Evolutionary conservation across 208 protist genomes (phyloP).

Genomic region (Crithidia sp.): DNA sequence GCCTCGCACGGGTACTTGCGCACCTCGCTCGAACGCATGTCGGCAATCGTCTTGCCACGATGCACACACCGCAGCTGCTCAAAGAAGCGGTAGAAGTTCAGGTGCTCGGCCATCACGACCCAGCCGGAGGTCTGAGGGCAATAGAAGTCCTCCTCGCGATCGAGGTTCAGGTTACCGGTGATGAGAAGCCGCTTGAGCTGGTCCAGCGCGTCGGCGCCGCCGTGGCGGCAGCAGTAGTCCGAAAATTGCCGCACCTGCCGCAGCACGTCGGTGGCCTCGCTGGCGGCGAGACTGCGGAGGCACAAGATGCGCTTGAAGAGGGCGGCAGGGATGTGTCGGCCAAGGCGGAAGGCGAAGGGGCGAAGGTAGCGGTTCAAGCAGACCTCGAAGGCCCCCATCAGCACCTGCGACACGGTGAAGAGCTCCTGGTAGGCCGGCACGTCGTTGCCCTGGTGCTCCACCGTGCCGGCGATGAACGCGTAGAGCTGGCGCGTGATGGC

Average conservation of each 20-base stretch:
- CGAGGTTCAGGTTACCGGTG: conserved; percentile 86
- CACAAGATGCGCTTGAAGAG: conserved; percentile 64
- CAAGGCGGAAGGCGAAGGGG: conserved; percentile 56
- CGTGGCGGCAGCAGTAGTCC: conserved; percentile 51
- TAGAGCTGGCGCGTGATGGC: conserved; percentile 97
- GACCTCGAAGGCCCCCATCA: conserved; percentile 91
- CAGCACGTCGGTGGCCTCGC: conserved; percentile 36
- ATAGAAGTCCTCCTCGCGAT: conserved; percentile 90
- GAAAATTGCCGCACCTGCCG: conserved; percentile 66
- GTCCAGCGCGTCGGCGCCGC: conserved; percentile 50
- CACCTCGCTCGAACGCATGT: conserved; percentile 98
- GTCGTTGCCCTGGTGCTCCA: conserved; percentile 96
- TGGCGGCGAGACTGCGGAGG: conserved; percentile 24
- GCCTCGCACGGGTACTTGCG: conserved; percentile 98
- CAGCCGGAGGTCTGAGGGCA: conserved; percentile 94
- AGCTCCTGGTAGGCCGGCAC: conserved; percentile 96
- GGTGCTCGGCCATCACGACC: conserved; percentile 98
- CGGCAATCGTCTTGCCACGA: conserved; percentile 98
- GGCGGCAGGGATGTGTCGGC: conserved; percentile 46
- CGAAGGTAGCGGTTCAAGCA: conserved; percentile 78
- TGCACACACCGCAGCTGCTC: conserved; percentile 99
- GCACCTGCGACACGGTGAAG: conserved; percentile 95
- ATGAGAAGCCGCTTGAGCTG: conserved; percentile 71
- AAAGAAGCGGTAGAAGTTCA: conserved; percentile 99
- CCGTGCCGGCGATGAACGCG: conserved; percentile 86